These are phyloP conservation scores for Tirmania nivea DNA, from an alignment of 495 filamentous ascomycete species.

Conservation along the genomic window DNA sequence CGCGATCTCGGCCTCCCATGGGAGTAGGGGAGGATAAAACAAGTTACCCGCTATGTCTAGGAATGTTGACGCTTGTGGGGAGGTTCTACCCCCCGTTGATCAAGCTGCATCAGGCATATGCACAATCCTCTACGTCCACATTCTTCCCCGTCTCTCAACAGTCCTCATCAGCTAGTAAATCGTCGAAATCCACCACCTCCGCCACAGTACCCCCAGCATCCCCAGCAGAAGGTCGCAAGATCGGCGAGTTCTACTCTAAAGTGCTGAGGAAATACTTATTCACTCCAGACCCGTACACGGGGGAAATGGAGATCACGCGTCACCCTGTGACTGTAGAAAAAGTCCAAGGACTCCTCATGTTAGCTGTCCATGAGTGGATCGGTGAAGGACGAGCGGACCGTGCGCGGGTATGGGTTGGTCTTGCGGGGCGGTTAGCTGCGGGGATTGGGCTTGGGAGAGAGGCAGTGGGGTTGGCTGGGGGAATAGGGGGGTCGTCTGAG, in stretches of 20 bases:
- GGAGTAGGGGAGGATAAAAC: conserved; percentile 14
- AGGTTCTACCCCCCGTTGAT: conserved; percentile 46
- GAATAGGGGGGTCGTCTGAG: not conserved
- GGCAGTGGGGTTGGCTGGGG: not conserved
- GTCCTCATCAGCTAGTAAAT: not conserved
- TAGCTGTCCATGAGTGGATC: conserved; percentile 60
- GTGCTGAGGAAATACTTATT: conserved; percentile 22
- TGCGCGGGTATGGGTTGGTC: conserved; percentile 58
- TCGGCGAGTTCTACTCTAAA: conserved; percentile 17
- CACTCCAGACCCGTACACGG: conserved; percentile 22
- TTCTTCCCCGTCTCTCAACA: not conserved
- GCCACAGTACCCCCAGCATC: not conserved
- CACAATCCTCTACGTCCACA: not conserved
- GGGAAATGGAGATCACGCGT: conserved; percentile 25
- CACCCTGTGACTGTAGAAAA: conserved; percentile 35
- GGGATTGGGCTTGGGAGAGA: conserved; percentile 12
- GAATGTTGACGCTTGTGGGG: conserved; percentile 57
- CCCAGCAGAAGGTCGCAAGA: not conserved
- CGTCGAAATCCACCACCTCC: not conserved
- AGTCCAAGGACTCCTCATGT: conserved; percentile 59
- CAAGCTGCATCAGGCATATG: not conserved
- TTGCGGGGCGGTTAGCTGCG: conserved; percentile 40
- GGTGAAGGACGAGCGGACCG: conserved; percentile 48
- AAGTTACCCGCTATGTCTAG: conserved; percentile 44
- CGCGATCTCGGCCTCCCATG: conserved; percentile 10